Base-by-base conservation (phyloP, 148 eudicot genomes). In the Talinum fruticosum region DNA sequence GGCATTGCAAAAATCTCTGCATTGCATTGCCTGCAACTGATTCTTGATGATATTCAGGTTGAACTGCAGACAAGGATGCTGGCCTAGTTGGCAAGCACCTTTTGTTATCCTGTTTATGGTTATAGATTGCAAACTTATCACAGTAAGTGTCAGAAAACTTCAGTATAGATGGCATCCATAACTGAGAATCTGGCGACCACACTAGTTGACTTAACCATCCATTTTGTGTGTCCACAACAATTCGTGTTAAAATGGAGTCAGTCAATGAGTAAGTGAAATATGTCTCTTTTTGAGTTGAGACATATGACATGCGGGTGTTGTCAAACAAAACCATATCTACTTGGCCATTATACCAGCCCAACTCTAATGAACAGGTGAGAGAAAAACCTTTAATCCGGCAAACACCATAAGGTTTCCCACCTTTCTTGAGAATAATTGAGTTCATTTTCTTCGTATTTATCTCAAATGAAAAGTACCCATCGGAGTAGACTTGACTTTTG, bases 141-240 rank as follows among this genome's bases (percentile, higher is more conserved):
- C 90, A 89, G 71, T 66, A 84, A 57, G 81, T 82, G 51, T 86
- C 77, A 65, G 86, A 86, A 24, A 83, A 82, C 37, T 87, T 86
- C n/a, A 79, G 84, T 70, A 77, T 71, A 70, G 79, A 86, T 1
- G 87, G 83, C 76, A 61, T 84, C 92, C 92, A 89, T 4, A 32
- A 0, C 30, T 75, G 64, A 6, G 65, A 37, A 59, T 8, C 26
- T 0, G 76, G 80, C 65, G 76, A 74, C 90, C 90, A 89, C 34
- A 83, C 57, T 8, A 75, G 26, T 49, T 77, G 81, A 82, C 78
- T 76, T 10, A 86, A 21, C 30, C 77, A 80, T 59, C 92, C 92
- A 8, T 83, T 79, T n/a, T 51, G 35, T 8, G 8, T 4, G 75
- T 81, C 83, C 78, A 87, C 79, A 16, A 83, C 34, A 19, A 86